Conservation (phyloP, 257 asterid species). For the Sherardia arvensis region DNA sequence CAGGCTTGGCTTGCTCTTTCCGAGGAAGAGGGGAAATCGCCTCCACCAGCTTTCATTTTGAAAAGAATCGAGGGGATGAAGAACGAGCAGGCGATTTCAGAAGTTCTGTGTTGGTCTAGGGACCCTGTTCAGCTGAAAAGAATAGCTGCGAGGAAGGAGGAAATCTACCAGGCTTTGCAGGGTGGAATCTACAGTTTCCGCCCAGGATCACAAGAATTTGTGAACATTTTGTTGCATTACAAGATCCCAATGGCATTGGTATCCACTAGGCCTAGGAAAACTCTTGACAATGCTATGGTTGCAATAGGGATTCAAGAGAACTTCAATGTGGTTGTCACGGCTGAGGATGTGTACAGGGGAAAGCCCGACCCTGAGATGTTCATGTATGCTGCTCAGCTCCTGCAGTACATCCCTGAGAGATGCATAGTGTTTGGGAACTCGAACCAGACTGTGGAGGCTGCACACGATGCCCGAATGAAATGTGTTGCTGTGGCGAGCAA, state of each 20-base stretch:
- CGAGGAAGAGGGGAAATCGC: conserved; percentile 72
- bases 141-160: conserved; percentile 72
- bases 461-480: conserved; percentile 92
- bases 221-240: conserved; percentile 53
- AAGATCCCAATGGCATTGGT: conserved; percentile 95
- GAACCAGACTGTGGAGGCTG: conserved; percentile 86
- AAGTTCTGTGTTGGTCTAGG: conserved; percentile 96
- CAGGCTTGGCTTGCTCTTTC: conserved; percentile 86
- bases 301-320: conserved; percentile 62
- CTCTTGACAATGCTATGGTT: conserved; percentile 53
- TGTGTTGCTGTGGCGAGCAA: conserved; percentile 93
- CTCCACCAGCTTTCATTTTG: conserved; percentile 72
- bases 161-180: conserved; percentile 65
- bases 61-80: conserved; percentile 88
- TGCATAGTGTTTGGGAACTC: conserved; percentile 92
- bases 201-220: conserved; percentile 70
- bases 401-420: conserved; percentile 76
- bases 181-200: conserved; percentile 76
- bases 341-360: conserved; percentile 87
- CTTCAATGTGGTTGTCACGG: conserved; percentile 61
- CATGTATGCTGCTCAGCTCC: conserved; percentile 69
- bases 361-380: conserved; percentile 99
- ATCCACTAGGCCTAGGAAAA: conserved; percentile 72
- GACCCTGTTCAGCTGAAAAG: conserved; percentile 56
- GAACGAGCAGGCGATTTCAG: conserved; percentile 89